These are phyloP conservation scores for Trypanosoma scelopori DNA, from an alignment of 208 protist species.

Conservation along the genomic window DNA sequence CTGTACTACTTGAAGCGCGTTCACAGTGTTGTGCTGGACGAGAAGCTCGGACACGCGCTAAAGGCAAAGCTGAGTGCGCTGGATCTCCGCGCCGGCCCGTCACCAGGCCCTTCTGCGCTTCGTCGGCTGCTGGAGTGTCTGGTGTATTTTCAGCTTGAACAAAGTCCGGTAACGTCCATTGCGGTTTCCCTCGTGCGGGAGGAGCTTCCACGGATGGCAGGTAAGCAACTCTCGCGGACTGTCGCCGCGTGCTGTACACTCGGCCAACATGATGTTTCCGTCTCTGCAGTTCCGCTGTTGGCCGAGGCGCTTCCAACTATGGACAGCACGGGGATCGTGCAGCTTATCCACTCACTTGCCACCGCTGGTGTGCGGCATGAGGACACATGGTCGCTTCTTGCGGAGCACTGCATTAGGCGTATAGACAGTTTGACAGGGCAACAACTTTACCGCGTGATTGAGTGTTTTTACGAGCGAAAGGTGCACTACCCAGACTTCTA, in stretches of 20 bases:
- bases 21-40: slow-evolving; percentile 61
- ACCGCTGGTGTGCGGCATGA: slow-evolving; percentile 44
- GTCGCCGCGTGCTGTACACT: slow-evolving; percentile 72
- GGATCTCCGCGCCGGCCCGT: slow-evolving; percentile 52
- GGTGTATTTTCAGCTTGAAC: slow-evolving; percentile 71
- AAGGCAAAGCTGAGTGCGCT: slow-evolving; percentile 68
- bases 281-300: slow-evolving; percentile 57
- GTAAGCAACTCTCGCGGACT: slow-evolving; percentile 50
- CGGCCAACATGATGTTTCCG: slow-evolving; percentile 48
- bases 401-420: slow-evolving; percentile 71
- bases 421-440: slow-evolving; percentile 58
- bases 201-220: slow-evolving; percentile 52
- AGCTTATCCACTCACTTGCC: slow-evolving; percentile 62
- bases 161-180: slow-evolving; percentile 46
- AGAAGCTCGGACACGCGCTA: slow-evolving; percentile 60
- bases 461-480: slow-evolving; percentile 47
- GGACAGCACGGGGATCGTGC: slow-evolving; percentile 25
- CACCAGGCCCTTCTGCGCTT: slow-evolving; percentile 49
- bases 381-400: slow-evolving; percentile 74
- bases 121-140: slow-evolving; percentile 72
- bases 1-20: slow-evolving; percentile 76
- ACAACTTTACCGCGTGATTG: slow-evolving; percentile 63
- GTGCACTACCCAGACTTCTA: slow-evolving; percentile 82
- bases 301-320: slow-evolving; percentile 42
- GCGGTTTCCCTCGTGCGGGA: slow-evolving; percentile 58